Conservation (phyloP, 2,329 filamentous ascomycete species). For the Drechslerella coelobrocha region DNA sequence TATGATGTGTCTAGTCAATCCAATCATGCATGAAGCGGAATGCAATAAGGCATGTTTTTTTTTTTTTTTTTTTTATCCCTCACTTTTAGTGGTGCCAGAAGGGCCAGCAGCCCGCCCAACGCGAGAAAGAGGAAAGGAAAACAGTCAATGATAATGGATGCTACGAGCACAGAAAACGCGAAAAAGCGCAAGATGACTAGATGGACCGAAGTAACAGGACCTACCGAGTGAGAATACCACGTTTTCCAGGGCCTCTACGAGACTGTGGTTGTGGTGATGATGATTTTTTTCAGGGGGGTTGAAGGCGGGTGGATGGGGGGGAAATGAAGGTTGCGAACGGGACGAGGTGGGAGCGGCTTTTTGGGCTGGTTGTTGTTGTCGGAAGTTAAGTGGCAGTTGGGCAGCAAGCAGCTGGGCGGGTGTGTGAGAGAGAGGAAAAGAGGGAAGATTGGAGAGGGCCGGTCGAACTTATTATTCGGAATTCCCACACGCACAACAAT, state of each 20-base stretch:
- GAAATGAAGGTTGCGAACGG: conserved; percentile 27
- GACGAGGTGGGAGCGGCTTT: too few relatives aligned
- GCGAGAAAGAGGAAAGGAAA: conserved; percentile 36
- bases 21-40: conserved; percentile 49
- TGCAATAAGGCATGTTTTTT: conserved; percentile 38
- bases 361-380: too few relatives aligned
- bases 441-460: conserved; percentile 13
- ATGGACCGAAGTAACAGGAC: conserved; percentile 8
- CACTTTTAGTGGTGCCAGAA: conserved; percentile 31
- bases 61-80: conserved; percentile 49
- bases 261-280: conserved; percentile 1
- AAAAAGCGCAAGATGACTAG: conserved; percentile 29
- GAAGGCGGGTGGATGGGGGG: conserved; percentile 16
- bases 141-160: conserved; percentile 38
- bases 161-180: conserved; percentile 41
- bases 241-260: conserved; percentile 3
- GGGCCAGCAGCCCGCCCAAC: conserved; percentile 38
- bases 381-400: too few relatives aligned
- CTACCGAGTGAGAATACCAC: conserved; percentile 24
- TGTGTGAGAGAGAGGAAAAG: conserved; percentile 20
- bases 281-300: background rate
- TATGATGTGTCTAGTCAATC: conserved; percentile 48
- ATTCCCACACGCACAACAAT: conserved; percentile 49
- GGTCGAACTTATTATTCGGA: conserved; percentile 8
- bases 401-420: conserved; percentile 17